Percentiles rank a stretch among this genome's conserved stretches.
Evolutionary conservation across 2,329 filamentous ascomycete species (phyloP).

Genomic region (Penicillium paneum): DNA sequence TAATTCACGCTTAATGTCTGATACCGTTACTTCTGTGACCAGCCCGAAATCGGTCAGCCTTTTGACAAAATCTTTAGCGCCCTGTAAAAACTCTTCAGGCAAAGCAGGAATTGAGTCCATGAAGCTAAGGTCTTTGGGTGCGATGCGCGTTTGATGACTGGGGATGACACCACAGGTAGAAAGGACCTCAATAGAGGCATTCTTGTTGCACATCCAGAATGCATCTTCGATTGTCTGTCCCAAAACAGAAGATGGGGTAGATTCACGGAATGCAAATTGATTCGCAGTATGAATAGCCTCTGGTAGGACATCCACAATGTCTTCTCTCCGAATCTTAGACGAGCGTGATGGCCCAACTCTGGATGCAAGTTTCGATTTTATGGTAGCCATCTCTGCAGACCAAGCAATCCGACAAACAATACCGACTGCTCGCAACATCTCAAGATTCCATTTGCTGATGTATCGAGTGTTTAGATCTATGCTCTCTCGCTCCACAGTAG

Average conservation of each 20-base stretch:
- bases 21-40: constrained; percentile 80
- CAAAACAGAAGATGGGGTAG: constrained; percentile 80
- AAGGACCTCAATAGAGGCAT: constrained; percentile 78
- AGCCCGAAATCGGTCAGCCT: constrained; percentile 81
- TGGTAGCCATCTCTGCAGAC: constrained; percentile 76
- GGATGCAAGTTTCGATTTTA: constrained; percentile 59
- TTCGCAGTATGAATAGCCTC: constrained; percentile 79
- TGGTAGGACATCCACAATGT: constrained; percentile 66
- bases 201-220: constrained; percentile 89
- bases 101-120: constrained; percentile 85
- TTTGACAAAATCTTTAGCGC: constrained; percentile 67
- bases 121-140: constrained; percentile 68
- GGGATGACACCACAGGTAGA: constrained; percentile 83
- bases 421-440: constrained; percentile 85
- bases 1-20: constrained; percentile 79
- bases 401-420: constrained; percentile 88
- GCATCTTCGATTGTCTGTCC: constrained; percentile 87
- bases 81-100: constrained; percentile 69
- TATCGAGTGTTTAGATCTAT: constrained; percentile 95
- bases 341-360: constrained; percentile 28
- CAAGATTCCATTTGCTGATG: constrained; percentile 92
- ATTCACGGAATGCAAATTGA: constrained; percentile 84
- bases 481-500: constrained; percentile 92
- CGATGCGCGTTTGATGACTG: constrained; percentile 78
- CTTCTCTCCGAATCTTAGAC: constrained; percentile 58